These are phyloP conservation scores for Yarrowia alimentaria DNA, from an alignment of 805 yeast genomes.

Conservation along the genomic window DNA sequence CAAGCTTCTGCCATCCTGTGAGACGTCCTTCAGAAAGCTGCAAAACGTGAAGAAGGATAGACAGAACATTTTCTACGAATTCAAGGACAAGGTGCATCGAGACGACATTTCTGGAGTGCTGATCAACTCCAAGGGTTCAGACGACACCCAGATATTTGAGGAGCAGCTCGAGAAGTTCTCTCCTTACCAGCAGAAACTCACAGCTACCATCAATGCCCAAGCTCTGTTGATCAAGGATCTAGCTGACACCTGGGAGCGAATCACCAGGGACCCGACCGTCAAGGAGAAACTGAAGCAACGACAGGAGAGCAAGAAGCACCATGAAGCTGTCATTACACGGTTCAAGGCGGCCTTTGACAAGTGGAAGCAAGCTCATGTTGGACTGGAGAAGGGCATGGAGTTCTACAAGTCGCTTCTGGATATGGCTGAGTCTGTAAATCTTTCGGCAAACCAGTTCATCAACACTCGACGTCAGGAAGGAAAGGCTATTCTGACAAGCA, in stretches of 20 bases:
- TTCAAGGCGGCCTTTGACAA: constrained; percentile 51
- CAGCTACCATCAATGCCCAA: constrained; percentile 67
- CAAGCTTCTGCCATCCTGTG: constrained; percentile 50
- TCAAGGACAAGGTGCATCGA: constrained; percentile 66
- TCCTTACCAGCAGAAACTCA: constrained; percentile 63
- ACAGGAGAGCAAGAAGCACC: constrained; percentile 40
- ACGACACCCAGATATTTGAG: constrained; percentile 59
- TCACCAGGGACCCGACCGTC: constrained; percentile 47
- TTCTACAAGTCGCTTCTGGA: constrained; percentile 55
- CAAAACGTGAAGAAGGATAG: constrained; percentile 65
- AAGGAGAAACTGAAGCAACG: constrained; percentile 44
- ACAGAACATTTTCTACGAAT: constrained; percentile 54
- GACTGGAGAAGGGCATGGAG: constrained; percentile 57
- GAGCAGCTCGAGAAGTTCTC: constrained; percentile 75
- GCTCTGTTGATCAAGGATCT: constrained; percentile 48
- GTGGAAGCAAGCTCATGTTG: constrained; percentile 60
- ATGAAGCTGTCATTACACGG: constrained; percentile 43
- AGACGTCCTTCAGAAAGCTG: constrained; percentile 59
- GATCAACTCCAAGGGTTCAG: constrained; percentile 59
- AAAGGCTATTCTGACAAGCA: constrained; percentile 1
- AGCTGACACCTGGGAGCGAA: constrained; percentile 49
- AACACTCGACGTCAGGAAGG: constrained; percentile 19
- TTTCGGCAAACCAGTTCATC: constrained; percentile 9
- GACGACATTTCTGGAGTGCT: constrained; percentile 83
- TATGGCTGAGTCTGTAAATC: constrained; percentile 14